Conservation (phyloP, 1,284 basidiomycete species). For the Ganoderma boninense region DNA sequence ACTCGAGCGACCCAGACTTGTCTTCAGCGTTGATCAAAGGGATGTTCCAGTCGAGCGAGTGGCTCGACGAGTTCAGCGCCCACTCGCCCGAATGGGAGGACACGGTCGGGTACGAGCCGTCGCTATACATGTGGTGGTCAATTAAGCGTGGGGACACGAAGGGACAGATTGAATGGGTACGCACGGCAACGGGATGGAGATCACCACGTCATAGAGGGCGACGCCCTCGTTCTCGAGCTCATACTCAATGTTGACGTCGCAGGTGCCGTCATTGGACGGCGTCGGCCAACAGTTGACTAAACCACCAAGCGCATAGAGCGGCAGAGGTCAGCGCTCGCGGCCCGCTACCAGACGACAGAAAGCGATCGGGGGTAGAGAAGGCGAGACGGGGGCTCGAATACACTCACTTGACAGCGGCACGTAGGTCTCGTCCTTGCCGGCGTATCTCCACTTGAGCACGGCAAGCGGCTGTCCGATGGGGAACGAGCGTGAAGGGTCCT, state of each 20-base stretch:
- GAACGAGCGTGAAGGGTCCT: slow-evolving; percentile 86
- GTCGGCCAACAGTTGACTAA: slow-evolving; percentile 97
- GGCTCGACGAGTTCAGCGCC: slow-evolving; percentile 81
- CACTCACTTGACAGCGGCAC: slow-evolving; percentile 89
- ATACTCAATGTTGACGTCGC: slow-evolving; percentile 96
- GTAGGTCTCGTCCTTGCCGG: slow-evolving; percentile 90
- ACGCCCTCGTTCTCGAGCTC: slow-evolving; percentile 90
- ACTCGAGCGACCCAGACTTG: slow-evolving; percentile 86
- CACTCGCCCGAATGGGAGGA: slow-evolving; percentile 82
- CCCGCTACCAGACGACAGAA: too few species aligned
- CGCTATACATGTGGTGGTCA: slow-evolving; percentile 46
- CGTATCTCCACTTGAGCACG: slow-evolving; percentile 93
- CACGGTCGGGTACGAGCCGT: slow-evolving; percentile 88
- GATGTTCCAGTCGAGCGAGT: slow-evolving; percentile 88
- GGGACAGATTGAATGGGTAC: slow-evolving; percentile 41
- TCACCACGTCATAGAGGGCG: slow-evolving; percentile 84
- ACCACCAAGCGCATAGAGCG: slow-evolving; percentile 8
- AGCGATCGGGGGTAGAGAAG: not conserved
- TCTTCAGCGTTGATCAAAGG: slow-evolving; percentile 65
- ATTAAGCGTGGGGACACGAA: slow-evolving; percentile 9
- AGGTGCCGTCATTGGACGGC: slow-evolving; percentile 87
- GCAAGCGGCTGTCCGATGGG: slow-evolving; percentile 89
- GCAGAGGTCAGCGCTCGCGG: slow-evolving; percentile 15
- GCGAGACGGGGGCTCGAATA: slow-evolving; percentile 4
- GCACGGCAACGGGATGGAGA: slow-evolving; percentile 92